These are phyloP conservation scores for Hyaloscypha bicolor DNA, from an alignment of 495 filamentous ascomycete species.

Conservation along the genomic window DNA sequence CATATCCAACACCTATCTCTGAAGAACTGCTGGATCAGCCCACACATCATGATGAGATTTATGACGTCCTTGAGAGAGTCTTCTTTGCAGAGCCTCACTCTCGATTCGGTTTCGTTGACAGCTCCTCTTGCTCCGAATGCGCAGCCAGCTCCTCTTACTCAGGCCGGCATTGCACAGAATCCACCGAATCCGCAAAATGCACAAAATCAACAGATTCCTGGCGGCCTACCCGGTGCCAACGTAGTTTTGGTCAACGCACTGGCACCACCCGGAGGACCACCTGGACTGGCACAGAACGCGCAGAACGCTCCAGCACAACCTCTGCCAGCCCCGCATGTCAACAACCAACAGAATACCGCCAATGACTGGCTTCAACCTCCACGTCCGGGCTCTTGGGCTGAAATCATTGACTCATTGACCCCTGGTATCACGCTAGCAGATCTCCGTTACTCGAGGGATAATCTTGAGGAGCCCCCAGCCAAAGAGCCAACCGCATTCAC, in stretches of 20 bases:
- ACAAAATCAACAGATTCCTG: neutral
- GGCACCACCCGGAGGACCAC: neutral
- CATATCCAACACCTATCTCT: constrained; percentile 56
- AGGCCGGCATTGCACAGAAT: neutral
- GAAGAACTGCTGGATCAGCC: constrained; percentile 56
- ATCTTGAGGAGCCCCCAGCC: constrained; percentile 10
- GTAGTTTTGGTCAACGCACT: neutral
- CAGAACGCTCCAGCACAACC: neutral
- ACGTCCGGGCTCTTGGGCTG: constrained; percentile 40
- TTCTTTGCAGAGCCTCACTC: constrained; percentile 38
- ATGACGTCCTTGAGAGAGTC: constrained; percentile 26
- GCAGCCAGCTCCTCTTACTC: constrained; percentile 14
- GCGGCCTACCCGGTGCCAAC: neutral
- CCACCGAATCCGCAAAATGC: neutral
- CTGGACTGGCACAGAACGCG: neutral
- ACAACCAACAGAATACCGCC: constrained; percentile 5
- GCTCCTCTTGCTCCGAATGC: constrained; percentile 26
- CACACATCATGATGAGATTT: constrained; percentile 41
- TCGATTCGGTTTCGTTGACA: constrained; percentile 50
- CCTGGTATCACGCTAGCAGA: constrained; percentile 38
- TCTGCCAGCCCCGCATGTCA: neutral
- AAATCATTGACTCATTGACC: constrained; percentile 44
- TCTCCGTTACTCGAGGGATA: constrained; percentile 30
- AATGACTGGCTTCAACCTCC: constrained; percentile 22
- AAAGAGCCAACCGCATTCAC: constrained; percentile 27